Evolutionary conservation across 345 rosid genomes (phyloP), one percentile per base, ranked within the genome.

Genomic region (Nasturtium officinale): DNA sequence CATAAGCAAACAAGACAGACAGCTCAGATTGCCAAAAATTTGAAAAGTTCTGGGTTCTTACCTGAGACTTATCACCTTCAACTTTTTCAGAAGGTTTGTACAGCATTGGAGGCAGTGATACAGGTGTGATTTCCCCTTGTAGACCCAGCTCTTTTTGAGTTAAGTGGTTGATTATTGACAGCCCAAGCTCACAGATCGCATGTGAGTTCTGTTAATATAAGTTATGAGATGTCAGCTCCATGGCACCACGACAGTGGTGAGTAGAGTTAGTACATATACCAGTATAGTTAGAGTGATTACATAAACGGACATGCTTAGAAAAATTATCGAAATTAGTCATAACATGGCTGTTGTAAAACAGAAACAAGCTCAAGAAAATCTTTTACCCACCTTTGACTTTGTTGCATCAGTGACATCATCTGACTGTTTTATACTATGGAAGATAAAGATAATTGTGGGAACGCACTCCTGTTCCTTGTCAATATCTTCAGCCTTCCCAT

Each of bases 161-260:
- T 53, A 91, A 78, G 77, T 72, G 83, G 82, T 85, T 87, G 76
- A 74, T 78, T 43, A 89, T 81, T 45, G 86, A 82, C 78, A 94
- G 77, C 75, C 98, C 99, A 71, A 95, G 90, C 75, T 88, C 99
- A 83, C 89, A 86, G 61, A 95, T 82, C 70, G 96, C 97, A 77
- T 87, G 87, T 18, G 96, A 90, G 72, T 85, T 95, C 99, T 95
- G 97, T 61, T 56, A 72, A 83, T 60, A 33, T 29, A 62, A 77
- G 70, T 59, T 69, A 64, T 62, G 40, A 58, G 45, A 45, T 59
- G 74, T 78, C 46, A 78, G 70, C 69, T 66, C 42, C 13, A 59
- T 6, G 56, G 48, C 48, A 67, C 65, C 66, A 67, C 16, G 23
- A 50, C 38, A 60, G 21, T 18, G 10, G 38, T 21, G 40, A 47